Base-by-base conservation (phyloP, 331 rosid genomes). In the Quercus tomentella region DNA sequence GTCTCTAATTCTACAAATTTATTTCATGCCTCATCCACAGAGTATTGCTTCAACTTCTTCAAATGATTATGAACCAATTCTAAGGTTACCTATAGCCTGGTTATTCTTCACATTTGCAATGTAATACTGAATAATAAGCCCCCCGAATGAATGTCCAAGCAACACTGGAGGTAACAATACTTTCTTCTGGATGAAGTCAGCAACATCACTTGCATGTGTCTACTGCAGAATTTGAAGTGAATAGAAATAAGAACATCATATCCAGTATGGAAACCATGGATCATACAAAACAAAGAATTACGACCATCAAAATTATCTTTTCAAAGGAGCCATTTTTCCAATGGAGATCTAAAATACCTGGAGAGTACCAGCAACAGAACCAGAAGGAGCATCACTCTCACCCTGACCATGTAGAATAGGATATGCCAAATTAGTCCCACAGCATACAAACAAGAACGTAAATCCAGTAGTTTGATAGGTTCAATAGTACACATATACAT, bases 71-170 rank as follows among this genome's bases (percentile, higher is more conserved):
- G 58, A 80, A 75, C 43, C 78, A 77, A 41, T 71, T 28, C 82
- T 85, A 58, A 77, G 81, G 73, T 71, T 86, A 94, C 98, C 97
- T 58, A 70, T 76, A 65, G 71, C 35, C 55, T 76, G 77, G 75
- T 58, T 77, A 72, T 79, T 81, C 81, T 86, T 86, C 58, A 80
- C 52, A 83, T 80, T 81, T 69, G 96, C 89, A 85, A 90, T 71
- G 77, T 89, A 92, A 81, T 88, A 89, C 76, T 94, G 98, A 80
- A 94, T 80, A 63, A 90, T 90, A 52, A 94, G 97, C 62, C 94
- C 98, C 65, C 97, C 98, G 88, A 94, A 94, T 35, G 98, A 94
- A 84, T 92, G 98, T 23, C 98, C 98, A 25, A 94, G 74, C 84
- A 94, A 86, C 14, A 94, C 88, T 45, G 98, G 96, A 3, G 98